Base-by-base conservation (phyloP, 441 rosid genomes). In the Populus trichocarpa region DNA sequence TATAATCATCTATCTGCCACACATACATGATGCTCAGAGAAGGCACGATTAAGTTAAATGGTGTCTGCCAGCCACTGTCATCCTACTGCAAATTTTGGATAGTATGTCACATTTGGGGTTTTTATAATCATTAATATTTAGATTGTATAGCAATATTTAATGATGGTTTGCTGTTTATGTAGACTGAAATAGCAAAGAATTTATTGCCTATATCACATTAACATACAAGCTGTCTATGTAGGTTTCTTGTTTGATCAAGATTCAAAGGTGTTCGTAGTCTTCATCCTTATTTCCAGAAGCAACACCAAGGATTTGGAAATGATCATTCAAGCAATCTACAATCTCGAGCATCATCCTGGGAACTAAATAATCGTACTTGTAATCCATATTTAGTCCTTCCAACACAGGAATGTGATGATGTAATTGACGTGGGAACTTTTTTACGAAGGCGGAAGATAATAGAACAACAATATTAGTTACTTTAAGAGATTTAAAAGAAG, bases 201-300 rank as follows among this genome's bases (percentile, higher is more conserved):
- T 30, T 30, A 30, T 30, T 30, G 12, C 28, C 20, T 23, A 12
- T 74, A 13, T 38, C 57, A 67, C 28, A 69, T 75, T 59, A 70
- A 78, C 36, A 40, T 0, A 71, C 35, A 57, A 61, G 77, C 74
- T 64, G 40, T 80, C 33, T 59, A 14, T 89, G 84, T 79, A 95
- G 94, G 95, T 91, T 3, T 93, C 96, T 5, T 88, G 98, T 77
- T 87, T 93, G 86, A 93, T 95, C 0, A 94, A 95, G 78, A 93
- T 95, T 93, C 99, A 92, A 92, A 81, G 93, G 95, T 32, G 92
- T 91, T 81, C 86, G 61, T 14, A 72, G 78, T 78, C 88, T 88
- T 83, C 94, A 92, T 86, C 94, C 97, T 77, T 91, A 81, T 80
- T 92, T 88, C 81, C 87, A 85, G 78, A 86, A 71, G 36, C 85